These are phyloP conservation scores for Tolypocladium guangdongense DNA, from an alignment of 2,329 filamentous ascomycete genomes.

Conservation along the genomic window DNA sequence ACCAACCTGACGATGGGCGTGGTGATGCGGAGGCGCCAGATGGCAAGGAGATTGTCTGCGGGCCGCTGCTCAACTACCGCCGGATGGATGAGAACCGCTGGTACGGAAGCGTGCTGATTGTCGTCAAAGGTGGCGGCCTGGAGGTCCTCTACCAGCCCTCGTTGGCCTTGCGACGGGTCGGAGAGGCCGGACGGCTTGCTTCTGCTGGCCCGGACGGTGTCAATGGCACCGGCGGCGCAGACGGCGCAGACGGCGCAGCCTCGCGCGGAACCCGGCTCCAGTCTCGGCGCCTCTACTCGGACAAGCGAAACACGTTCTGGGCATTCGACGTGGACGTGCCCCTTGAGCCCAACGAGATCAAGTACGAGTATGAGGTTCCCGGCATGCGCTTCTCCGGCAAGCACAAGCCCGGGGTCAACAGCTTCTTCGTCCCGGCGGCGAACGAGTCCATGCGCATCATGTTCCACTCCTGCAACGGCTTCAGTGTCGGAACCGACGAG, in stretches of 20 bases:
- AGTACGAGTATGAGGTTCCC: conserved; percentile 69
- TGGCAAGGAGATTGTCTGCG: conserved; percentile 53
- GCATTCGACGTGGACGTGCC: conserved; percentile 74
- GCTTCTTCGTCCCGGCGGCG: conserved; percentile 75
- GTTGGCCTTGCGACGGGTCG: conserved; percentile 40
- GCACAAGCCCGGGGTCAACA: conserved; percentile 48
- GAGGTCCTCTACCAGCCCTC: conserved; percentile 47
- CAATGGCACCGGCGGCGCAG: conserved; percentile 16
- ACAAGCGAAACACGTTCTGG: conserved; percentile 76
- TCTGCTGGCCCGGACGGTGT: conserved; percentile 12
- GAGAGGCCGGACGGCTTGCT: conserved; percentile 10
- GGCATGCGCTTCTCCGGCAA: conserved; percentile 50
- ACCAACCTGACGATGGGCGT: conserved; percentile 8
- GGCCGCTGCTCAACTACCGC: conserved; percentile 68
- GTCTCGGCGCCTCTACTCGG: conserved; percentile 49
- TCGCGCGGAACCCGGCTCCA: conserved; percentile 28
- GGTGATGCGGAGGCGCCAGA: conserved; percentile 20
- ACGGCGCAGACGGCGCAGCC: conserved; percentile 20
- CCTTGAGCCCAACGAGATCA: conserved; percentile 56
- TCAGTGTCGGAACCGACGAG: conserved; percentile 78
- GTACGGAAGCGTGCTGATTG: conserved; percentile 78
- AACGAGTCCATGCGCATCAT: conserved; percentile 93
- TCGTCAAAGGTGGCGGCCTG: conserved; percentile 60
- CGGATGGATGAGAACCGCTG: conserved; percentile 63
- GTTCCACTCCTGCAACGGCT: conserved; percentile 98